These are phyloP conservation scores for Babesia sp. DNA, from an alignment of 169 alveolate species.

Conservation along the genomic window DNA sequence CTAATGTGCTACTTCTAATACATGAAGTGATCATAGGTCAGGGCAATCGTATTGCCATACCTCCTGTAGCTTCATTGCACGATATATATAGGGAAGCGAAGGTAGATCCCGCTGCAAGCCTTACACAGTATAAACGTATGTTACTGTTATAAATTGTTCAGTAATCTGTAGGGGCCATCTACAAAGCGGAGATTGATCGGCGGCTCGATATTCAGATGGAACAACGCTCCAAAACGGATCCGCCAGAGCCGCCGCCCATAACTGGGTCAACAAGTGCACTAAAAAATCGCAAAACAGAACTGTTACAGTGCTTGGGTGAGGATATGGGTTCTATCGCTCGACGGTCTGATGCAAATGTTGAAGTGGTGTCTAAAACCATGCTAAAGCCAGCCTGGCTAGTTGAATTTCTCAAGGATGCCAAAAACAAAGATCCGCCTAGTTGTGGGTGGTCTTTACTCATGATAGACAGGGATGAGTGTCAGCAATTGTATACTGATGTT, in stretches of 20 bases:
- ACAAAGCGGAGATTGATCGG: slow-evolving; percentile 32
- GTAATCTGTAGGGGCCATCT: neutral
- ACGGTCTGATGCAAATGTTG: neutral
- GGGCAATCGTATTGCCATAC: neutral
- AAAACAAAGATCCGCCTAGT: slow-evolving; percentile 7
- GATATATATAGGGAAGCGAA: slow-evolving; percentile 19
- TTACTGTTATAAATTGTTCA: neutral
- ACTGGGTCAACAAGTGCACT: slow-evolving; percentile 2
- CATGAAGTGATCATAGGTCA: neutral
- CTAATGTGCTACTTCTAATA: slow-evolving; percentile 2
- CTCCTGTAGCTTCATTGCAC: slow-evolving; percentile 35
- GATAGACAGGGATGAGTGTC: slow-evolving; percentile 13
- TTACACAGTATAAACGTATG: slow-evolving; percentile 4
- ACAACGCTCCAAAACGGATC: slow-evolving; percentile 17
- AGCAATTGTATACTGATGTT: slow-evolving; percentile 15
- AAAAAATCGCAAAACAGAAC: slow-evolving; percentile 13
- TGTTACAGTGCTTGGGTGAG: slow-evolving; percentile 17
- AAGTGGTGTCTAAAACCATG: slow-evolving; percentile 35
- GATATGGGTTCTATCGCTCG: neutral
- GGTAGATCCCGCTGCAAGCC: neutral
- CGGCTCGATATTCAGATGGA: neutral
- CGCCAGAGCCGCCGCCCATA: slow-evolving; percentile 52
- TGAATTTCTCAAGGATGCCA: slow-evolving; percentile 14
- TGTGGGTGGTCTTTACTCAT: slow-evolving; percentile 20
- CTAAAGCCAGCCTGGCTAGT: slow-evolving; percentile 34